Conservation (phyloP, 2,329 filamentous ascomycete species). For the Lasiodiplodia citricola region DNA sequence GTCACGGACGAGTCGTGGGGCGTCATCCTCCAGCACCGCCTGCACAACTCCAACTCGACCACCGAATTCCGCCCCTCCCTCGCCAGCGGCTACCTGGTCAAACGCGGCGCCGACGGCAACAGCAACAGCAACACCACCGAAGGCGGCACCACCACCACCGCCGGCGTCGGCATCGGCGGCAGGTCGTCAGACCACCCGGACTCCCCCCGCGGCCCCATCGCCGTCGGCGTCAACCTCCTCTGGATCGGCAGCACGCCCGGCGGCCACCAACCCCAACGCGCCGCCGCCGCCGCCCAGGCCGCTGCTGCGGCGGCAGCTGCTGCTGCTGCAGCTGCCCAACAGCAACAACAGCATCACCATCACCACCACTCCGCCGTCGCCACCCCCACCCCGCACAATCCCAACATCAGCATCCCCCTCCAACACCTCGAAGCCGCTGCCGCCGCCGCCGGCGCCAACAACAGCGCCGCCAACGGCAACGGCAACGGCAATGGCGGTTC, state of each 20-base stretch:
- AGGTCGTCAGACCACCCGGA: slow-evolving; percentile 31
- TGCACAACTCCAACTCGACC: slow-evolving; percentile 44
- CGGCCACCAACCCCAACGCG: slow-evolving; percentile 29
- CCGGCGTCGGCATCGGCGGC: slow-evolving; percentile 2
- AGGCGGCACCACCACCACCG: neutral
- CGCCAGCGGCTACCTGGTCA: slow-evolving; percentile 51
- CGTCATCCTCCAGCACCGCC: slow-evolving; percentile 69
- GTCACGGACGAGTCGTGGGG: slow-evolving; percentile 78
- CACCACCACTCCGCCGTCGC: neutral
- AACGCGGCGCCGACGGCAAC: slow-evolving; percentile 41
- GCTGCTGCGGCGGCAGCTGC: neutral
- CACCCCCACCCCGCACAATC: slow-evolving; percentile 5
- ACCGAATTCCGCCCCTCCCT: slow-evolving; percentile 44
- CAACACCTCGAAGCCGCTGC: slow-evolving; percentile 32
- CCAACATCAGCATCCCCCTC: slow-evolving; percentile 25
- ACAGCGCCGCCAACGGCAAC: neutral
- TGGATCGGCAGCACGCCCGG: slow-evolving; percentile 45
- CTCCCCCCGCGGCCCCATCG: slow-evolving; percentile 38
- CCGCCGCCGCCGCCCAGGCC: slow-evolving; percentile 1
- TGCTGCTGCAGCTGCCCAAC: neutral
- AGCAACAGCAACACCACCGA: neutral
- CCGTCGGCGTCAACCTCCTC: slow-evolving; percentile 51
- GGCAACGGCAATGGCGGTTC: neutral
- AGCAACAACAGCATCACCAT: neutral
- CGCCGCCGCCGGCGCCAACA: slow-evolving; percentile 18